phyloP scores from a whole-genome alignment of 345 rosid species.

The Syzygium aqueum region DNA sequence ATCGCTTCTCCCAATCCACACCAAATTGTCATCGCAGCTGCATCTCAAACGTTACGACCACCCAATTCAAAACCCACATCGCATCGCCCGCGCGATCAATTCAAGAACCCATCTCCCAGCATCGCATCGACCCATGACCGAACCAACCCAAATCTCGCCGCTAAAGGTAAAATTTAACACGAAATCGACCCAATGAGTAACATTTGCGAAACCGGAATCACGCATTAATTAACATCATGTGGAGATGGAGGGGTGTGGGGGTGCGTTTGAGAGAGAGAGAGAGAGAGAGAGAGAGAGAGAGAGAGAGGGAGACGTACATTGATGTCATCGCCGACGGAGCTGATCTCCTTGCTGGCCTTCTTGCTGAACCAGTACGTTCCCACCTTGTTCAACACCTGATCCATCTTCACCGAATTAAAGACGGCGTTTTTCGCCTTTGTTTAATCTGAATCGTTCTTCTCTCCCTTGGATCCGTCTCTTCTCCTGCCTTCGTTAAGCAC shows the following conservation, averaged over 20 bases:
- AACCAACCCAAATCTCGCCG: not conserved
- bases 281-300: not conserved
- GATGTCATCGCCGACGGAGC: conserved; percentile 77
- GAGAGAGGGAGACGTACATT: conserved; percentile 25
- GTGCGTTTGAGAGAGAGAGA: too few species aligned
- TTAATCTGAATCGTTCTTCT: not conserved
- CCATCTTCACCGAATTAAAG: conserved; percentile 30
- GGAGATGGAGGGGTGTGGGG: not conserved
- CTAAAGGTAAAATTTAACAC: not conserved
- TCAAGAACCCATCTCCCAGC: not conserved
- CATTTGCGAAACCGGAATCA: not conserved
- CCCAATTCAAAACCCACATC: not conserved
- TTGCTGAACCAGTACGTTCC: conserved; percentile 78
- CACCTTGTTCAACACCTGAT: conserved; percentile 82
- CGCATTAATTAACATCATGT: not conserved
- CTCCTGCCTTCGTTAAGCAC: not conserved
- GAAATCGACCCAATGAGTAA: not conserved
- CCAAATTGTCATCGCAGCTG: not conserved
- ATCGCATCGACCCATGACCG: not conserved
- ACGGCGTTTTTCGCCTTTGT: not conserved
- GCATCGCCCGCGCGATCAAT: not conserved
- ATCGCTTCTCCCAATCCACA: not conserved
- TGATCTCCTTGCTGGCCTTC: conserved; percentile 72
- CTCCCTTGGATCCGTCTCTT: not conserved
- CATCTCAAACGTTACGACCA: not conserved